Percentiles rank a stretch among this genome's conserved stretches.
Evolutionary conservation across 139 green algal genomes (phyloP).

Genomic region (Choricystis sp.): DNA sequence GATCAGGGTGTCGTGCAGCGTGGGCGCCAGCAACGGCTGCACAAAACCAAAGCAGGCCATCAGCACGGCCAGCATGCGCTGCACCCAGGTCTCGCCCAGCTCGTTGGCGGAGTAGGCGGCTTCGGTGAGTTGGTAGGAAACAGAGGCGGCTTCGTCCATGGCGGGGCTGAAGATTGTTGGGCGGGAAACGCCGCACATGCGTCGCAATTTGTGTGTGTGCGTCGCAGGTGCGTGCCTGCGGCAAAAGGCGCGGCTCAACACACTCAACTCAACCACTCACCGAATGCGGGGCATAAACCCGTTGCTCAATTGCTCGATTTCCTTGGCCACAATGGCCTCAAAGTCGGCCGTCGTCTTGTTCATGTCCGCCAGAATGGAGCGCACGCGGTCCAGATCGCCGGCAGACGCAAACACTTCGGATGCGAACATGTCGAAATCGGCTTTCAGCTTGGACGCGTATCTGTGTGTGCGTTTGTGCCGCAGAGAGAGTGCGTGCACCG

Average conservation of each 20-base stretch:
- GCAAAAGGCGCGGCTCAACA: no score
- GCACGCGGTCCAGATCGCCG: conserved; percentile 49
- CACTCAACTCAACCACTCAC: conserved; percentile 1
- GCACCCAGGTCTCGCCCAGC: conserved; percentile 52
- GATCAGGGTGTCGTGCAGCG: conserved; percentile 59
- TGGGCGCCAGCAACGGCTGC: conserved; percentile 52
- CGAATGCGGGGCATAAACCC: conserved; percentile 46
- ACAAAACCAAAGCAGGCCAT: conserved; percentile 32
- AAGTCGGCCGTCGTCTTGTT: conserved; percentile 59
- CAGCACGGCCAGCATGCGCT: conserved; percentile 43
- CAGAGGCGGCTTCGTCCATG: conserved; percentile 47
- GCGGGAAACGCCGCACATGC: neutral
- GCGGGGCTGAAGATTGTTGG: conserved; percentile 15
- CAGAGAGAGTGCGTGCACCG: no score
- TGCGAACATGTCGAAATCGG: conserved; percentile 56
- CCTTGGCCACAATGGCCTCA: conserved; percentile 22
- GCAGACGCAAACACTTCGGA: conserved; percentile 27
- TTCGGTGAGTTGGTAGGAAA: conserved; percentile 60
- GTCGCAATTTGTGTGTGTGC: neutral
- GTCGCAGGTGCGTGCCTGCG: no score
- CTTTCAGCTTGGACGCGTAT: conserved; percentile 65
- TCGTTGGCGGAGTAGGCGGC: conserved; percentile 45
- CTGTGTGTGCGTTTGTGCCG: no score
- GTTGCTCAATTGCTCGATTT: conserved; percentile 50
- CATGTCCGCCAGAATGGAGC: conserved; percentile 55